Evolutionary conservation across 1,284 basidiomycete genomes (phyloP).

Genomic region (Puccinia polysora): DNA sequence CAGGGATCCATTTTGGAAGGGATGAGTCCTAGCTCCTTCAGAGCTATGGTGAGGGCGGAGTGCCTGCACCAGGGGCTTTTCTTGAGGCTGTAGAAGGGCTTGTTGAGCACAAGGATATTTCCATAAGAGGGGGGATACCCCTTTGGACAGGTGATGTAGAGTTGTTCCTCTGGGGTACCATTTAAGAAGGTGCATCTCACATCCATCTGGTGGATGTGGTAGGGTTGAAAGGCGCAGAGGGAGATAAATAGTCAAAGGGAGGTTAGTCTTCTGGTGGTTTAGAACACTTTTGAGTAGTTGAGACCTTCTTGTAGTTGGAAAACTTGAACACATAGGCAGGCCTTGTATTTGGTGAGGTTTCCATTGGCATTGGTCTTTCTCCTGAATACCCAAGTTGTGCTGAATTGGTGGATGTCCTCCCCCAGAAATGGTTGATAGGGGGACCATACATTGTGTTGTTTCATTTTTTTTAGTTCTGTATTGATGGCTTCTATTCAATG

Average conservation of each 20-base stretch:
- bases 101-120: too few relatives aligned
- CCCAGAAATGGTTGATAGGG: too few relatives aligned
- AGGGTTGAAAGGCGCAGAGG: not conserved
- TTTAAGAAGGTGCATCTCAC: not conserved
- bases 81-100: too few relatives aligned
- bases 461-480: too few relatives aligned
- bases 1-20: too few relatives aligned
- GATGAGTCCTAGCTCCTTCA: too few relatives aligned
- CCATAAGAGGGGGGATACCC: too few relatives aligned
- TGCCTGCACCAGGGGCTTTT: too few relatives aligned
- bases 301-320: not conserved
- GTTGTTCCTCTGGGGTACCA: not conserved
- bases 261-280: not conserved
- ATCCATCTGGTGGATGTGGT: slow-evolving; percentile 2
- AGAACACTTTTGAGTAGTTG: not conserved
- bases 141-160: too few relatives aligned
- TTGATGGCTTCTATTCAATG: too few relatives aligned
- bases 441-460: too few relatives aligned
- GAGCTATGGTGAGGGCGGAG: too few relatives aligned
- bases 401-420: not conserved
- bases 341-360: slow-evolving; percentile 3
- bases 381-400: not conserved
- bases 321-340: not conserved
- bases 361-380: not conserved
- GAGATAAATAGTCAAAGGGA: not conserved